Conservation (phyloP, 2,329 filamentous ascomycete genomes). For the Cephalotrichum gorgonifer region DNA sequence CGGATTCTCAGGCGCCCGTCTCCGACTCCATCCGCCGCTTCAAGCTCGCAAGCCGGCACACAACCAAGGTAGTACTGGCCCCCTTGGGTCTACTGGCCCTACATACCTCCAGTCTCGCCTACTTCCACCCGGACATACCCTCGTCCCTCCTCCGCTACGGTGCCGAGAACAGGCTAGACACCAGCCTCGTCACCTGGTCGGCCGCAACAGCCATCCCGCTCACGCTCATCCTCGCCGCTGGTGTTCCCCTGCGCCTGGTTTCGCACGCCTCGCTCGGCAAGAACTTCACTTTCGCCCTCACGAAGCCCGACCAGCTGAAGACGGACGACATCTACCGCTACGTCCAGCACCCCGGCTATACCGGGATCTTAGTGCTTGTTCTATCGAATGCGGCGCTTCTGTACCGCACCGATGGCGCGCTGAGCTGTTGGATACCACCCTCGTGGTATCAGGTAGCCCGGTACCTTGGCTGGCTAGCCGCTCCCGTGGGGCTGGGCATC, state of each 20-base stretch:
- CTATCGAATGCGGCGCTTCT: constrained; percentile 21
- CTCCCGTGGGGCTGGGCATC: constrained; percentile 7
- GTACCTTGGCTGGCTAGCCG: constrained; percentile 5
- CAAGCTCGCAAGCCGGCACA: constrained; percentile 15
- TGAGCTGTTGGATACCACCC: constrained; percentile 26
- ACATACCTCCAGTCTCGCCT: constrained; percentile 13
- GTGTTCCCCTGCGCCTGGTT: constrained; percentile 19
- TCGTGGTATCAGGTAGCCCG: constrained; percentile 6
- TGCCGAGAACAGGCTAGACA: constrained; percentile 20
- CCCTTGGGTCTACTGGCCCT: constrained; percentile 14
- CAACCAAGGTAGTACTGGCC: constrained; percentile 10
- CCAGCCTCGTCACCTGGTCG: constrained; percentile 23
- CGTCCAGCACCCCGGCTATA: constrained; percentile 43
- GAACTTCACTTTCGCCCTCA: constrained; percentile 43
- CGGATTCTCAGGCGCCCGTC: constrained; percentile 3
- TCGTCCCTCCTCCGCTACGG: constrained; percentile 16
- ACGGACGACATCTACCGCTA: constrained; percentile 37
- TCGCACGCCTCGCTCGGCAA: constrained; percentile 34
- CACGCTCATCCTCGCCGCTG: constrained; percentile 18
- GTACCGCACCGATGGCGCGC: constrained; percentile 23
- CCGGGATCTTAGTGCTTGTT: constrained; percentile 17
- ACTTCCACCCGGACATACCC: constrained; percentile 11
- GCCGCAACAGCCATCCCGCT: constrained; percentile 21
- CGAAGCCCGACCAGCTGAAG: constrained; percentile 30
- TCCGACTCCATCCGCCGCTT: constrained; percentile 14